These are phyloP conservation scores for Aureobasidium musti DNA, from an alignment of 2,329 filamentous ascomycete species.

Conservation along the genomic window DNA sequence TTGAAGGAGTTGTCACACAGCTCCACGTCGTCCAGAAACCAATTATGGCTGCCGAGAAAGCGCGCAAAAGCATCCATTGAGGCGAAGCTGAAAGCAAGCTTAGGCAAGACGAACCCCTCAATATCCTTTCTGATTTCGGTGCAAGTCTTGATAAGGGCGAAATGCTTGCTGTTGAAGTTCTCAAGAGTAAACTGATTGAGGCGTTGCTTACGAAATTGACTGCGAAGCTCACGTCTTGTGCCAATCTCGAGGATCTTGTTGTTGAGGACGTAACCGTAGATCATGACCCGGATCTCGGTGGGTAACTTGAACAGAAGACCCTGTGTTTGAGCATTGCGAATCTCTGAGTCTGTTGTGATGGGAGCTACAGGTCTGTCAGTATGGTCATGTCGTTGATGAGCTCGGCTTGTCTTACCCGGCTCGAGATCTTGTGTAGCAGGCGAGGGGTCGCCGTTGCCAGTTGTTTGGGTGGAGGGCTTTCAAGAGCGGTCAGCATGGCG, in stretches of 20 bases:
- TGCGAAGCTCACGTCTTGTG: neutral
- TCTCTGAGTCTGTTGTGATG: neutral
- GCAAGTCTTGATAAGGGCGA: neutral
- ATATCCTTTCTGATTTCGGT: neutral
- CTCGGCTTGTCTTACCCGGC: neutral
- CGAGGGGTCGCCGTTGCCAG: neutral
- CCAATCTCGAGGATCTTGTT: neutral
- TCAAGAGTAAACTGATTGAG: neutral
- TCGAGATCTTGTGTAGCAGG: neutral
- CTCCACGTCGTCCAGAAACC: too few species aligned
- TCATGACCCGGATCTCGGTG: neutral
- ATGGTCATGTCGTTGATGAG: neutral
- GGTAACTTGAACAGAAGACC: neutral
- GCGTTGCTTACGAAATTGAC: neutral
- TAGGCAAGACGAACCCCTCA: neutral
- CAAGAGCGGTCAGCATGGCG: neutral
- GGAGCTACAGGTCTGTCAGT: neutral
- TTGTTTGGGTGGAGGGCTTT: rapidly evolving
- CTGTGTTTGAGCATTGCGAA: neutral
- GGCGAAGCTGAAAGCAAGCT: too few species aligned
- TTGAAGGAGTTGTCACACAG: too few species aligned
- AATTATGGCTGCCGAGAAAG: too few species aligned
- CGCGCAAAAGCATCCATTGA: too few species aligned
- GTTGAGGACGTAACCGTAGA: neutral
- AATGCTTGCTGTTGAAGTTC: neutral